phyloP scores from a whole-genome alignment of 2,329 filamentous ascomycete species.

The Monilinia vaccinii-corymbosi region DNA sequence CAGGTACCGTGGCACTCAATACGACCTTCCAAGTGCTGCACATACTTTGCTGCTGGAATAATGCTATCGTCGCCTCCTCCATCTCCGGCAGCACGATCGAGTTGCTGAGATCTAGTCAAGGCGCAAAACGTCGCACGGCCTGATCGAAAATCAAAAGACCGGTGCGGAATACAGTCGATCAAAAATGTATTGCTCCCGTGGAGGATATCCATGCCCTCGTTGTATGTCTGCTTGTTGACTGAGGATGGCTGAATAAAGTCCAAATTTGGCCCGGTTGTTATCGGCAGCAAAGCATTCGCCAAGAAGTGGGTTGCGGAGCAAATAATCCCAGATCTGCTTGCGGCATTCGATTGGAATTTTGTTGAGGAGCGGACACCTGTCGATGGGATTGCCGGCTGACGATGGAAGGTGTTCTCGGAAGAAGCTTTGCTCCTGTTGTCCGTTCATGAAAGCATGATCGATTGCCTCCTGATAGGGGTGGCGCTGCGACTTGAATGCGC shows the following conservation, averaged over 20 bases:
- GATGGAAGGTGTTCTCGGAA: neutral
- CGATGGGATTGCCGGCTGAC: neutral
- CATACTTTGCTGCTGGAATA: neutral
- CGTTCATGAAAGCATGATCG: neutral
- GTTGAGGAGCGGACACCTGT: neutral
- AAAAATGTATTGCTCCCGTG: neutral
- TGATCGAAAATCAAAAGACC: rapidly evolving
- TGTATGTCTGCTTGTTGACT: neutral
- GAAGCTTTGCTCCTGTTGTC: neutral
- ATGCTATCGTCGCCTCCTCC: neutral
- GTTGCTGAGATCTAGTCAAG: neutral
- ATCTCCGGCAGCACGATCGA: neutral
- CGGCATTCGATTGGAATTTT: neutral
- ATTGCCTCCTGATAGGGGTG: neutral
- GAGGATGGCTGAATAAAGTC: neutral
- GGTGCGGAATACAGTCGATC: neutral
- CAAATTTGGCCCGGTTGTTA: neutral
- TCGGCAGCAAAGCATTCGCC: neutral
- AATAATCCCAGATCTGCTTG: neutral
- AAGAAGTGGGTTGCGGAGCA: neutral
- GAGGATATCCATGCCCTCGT: neutral
- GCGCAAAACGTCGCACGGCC: neutral
- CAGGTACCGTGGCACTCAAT: neutral
- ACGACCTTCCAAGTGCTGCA: neutral
- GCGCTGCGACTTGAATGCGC: neutral